A percentile compares a stretch with the other conserved stretches of the same genome.
phyloP scores from a whole-genome alignment of 2,329 filamentous ascomycete genomes.

The Stagonosporopsis rhizophila region DNA sequence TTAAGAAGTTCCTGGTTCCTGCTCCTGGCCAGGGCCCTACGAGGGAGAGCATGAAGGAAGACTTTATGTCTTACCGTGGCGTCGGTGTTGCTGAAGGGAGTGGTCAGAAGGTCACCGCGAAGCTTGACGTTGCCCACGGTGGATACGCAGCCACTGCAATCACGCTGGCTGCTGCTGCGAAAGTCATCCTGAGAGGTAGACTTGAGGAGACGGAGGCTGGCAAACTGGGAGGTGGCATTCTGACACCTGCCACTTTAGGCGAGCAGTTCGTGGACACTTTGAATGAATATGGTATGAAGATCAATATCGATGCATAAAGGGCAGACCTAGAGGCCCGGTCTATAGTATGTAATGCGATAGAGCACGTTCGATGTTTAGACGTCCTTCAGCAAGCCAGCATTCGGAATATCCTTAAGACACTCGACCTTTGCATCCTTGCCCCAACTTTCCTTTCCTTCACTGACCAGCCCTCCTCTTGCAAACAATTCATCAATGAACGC shows the following conservation, averaged over 20 bases:
- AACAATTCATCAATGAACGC: conserved; percentile 79
- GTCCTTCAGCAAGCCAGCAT: conserved; percentile 31
- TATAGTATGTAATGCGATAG: no score
- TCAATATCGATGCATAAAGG: conserved; percentile 42
- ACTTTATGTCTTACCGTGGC: conserved; percentile 69
- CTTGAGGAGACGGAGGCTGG: conserved; percentile 56
- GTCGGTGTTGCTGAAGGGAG: conserved; percentile 64
- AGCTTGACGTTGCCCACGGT: conserved; percentile 65
- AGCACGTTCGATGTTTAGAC: not conserved
- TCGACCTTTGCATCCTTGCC: conserved; percentile 24
- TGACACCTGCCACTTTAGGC: conserved; percentile 76
- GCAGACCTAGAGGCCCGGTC: not conserved
- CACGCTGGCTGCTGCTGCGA: conserved; percentile 68
- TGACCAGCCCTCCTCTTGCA: conserved; percentile 19
- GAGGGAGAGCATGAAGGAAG: conserved; percentile 61
- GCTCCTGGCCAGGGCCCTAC: conserved; percentile 44
- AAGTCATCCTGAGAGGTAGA: conserved; percentile 68
- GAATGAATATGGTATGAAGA: conserved; percentile 66
- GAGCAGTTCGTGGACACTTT: conserved; percentile 70
- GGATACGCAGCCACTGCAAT: conserved; percentile 73
- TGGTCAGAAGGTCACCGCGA: conserved; percentile 62
- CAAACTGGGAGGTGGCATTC: conserved; percentile 68
- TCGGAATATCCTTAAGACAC: conserved; percentile 27
- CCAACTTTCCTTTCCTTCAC: conserved; percentile 20
- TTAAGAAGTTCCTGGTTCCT: conserved; percentile 41